Base-by-base conservation (phyloP, 129 eudicot genomes). In the Centella asiatica region DNA sequence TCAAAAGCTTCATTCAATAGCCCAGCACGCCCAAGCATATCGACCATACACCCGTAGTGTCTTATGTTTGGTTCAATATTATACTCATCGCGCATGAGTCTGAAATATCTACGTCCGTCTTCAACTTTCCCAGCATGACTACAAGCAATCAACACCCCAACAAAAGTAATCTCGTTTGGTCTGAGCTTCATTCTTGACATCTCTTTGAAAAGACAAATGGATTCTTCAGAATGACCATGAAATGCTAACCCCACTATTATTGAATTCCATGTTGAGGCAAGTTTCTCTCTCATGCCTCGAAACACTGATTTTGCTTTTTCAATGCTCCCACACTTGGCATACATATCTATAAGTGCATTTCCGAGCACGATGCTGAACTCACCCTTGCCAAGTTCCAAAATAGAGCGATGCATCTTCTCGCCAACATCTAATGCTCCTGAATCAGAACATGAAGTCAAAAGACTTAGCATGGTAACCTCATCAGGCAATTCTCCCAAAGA, bases 21-120 rank as follows among this genome's bases (percentile, higher is more conserved):
- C 37, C 94, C 94, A 20, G 89, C 89, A 52, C 94, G 89, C 7
- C 94, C 94, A 58, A 83, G 75, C 72, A 87, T 60, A 79, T 88
- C 96, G 31, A 88, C 96, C 89, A 88, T 79, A 72, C 94, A 88
- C 61, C 94, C 94, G n/a, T 71, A 76, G 65, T 87, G 95, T 69
- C 69, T 73, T 61, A 75, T 49, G 55, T 84, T 84, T 42, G 96
- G 84, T 72, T 72, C 66, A 36, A 84, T 77, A n/a, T 67, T 55
- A 29, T 88, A 88, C 39, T 66, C 69, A 13, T 70, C 69, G 56
- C 54, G 69, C 94, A 88, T 88, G 37, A 81, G 71, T 50, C 51
- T 46, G 23, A 84, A 88, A 63, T 74, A 84, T 17, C 49, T 69
- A 17, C 74, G 82, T 1, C 96, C 96, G 25, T 85, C 84, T 57